A percentile compares a stretch with the other conserved stretches of the same genome.
Evolutionary conservation across 2,329 filamentous ascomycete genomes (phyloP).

Genomic region (Chaetothyriales sp.): DNA sequence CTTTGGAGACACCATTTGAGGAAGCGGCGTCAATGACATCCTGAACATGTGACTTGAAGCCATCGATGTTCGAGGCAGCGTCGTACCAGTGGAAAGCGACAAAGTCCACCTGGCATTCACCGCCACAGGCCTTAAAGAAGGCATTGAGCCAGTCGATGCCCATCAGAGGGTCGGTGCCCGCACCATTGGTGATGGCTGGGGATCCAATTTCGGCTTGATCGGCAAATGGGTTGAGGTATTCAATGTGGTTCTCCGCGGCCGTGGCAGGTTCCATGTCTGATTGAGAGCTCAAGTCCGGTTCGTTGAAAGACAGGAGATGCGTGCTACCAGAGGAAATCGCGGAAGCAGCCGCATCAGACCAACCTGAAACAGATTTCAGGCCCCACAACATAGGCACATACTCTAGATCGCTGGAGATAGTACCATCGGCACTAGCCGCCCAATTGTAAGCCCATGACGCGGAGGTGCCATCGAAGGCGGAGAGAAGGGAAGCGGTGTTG

Average conservation of each 20-base stretch:
- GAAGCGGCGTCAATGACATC: slow-evolving; percentile 24
- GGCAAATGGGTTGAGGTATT: slow-evolving; percentile 27
- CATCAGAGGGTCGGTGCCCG: slow-evolving; percentile 11
- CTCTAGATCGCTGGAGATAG: slow-evolving; percentile 24
- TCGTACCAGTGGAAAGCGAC: slow-evolving; percentile 36
- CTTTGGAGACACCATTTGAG: slow-evolving; percentile 24
- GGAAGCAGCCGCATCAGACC: slow-evolving; percentile 19
- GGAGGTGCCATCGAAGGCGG: slow-evolving; percentile 21
- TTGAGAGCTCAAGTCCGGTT: slow-evolving; percentile 30
- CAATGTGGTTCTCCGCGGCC: slow-evolving; percentile 25
- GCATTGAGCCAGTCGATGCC: slow-evolving; percentile 29
- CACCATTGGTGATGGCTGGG: slow-evolving; percentile 30
- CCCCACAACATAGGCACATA: slow-evolving; percentile 35
- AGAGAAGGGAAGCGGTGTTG: slow-evolving; percentile 26
- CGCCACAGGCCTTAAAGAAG: slow-evolving; percentile 27
- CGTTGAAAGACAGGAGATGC: slow-evolving; percentile 34
- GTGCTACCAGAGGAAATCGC: slow-evolving; percentile 23
- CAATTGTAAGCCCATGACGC: slow-evolving; percentile 36
- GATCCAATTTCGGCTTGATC: slow-evolving; percentile 29
- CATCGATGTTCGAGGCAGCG: slow-evolving; percentile 17
- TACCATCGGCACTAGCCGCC: slow-evolving; percentile 23
- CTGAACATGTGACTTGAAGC: slow-evolving; percentile 28
- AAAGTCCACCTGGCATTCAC: slow-evolving; percentile 27
- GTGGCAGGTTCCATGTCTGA: slow-evolving; percentile 26
- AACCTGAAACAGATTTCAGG: slow-evolving; percentile 24